These are phyloP conservation scores for Rugonectria rugulosa DNA, from an alignment of 2,329 filamentous ascomycete genomes.

Conservation along the genomic window DNA sequence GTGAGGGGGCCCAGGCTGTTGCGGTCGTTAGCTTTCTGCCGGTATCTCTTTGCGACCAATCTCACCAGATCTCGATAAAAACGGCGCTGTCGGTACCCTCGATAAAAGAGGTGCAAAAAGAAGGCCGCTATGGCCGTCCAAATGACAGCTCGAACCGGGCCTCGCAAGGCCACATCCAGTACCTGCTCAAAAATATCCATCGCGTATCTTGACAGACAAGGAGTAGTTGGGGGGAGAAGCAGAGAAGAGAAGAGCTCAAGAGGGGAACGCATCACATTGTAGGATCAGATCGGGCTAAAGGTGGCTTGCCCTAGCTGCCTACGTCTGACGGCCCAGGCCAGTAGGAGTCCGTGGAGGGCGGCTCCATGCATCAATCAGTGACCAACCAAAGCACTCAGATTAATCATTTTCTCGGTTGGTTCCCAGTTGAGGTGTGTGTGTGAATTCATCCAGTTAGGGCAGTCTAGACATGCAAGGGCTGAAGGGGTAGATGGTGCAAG, in stretches of 20 bases:
- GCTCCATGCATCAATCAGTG: too few relatives aligned
- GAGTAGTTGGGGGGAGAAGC: not conserved
- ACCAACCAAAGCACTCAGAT: too few relatives aligned
- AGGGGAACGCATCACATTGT: too few relatives aligned
- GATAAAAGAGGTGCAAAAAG: not conserved
- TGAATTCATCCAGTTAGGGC: too few relatives aligned
- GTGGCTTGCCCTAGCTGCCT: too few relatives aligned
- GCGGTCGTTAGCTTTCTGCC: not conserved
- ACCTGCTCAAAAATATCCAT: not conserved
- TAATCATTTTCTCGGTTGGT: too few relatives aligned
- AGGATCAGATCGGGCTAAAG: too few relatives aligned
- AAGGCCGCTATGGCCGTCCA: not conserved
- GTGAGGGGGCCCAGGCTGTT: constrained; percentile 19
- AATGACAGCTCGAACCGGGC: not conserved
- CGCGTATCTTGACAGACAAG: not conserved
- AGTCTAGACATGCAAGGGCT: too few relatives aligned
- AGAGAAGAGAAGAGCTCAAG: not conserved
- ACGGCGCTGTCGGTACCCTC: constrained; percentile 10
- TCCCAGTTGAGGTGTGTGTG: too few relatives aligned
- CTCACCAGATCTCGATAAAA: constrained; percentile 23
- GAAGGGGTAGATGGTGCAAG: too few relatives aligned
- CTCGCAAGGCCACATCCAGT: not conserved
- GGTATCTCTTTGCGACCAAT: not conserved
- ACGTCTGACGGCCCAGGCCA: too few relatives aligned
- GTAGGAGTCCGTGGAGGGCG: too few relatives aligned